Evolutionary conservation across 2,329 filamentous ascomycete species (phyloP), one percentile per base, ranked within the genome.

Genomic region (Aspergillus fructus): DNA sequence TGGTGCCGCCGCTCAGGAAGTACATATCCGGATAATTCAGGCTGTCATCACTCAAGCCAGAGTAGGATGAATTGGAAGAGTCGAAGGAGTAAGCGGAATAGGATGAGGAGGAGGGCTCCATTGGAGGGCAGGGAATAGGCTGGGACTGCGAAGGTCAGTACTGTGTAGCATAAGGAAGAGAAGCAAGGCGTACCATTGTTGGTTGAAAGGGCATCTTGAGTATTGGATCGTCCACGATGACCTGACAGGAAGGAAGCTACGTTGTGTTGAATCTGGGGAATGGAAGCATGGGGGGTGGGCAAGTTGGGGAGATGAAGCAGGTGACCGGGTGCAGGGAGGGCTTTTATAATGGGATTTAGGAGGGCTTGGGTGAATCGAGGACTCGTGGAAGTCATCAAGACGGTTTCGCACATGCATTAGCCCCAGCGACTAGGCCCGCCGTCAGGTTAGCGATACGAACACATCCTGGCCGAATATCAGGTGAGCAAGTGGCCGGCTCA

Each of bases 101-200:
- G 43, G 59, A 58, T 13, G 65, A 67, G 51, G 61, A 62, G 19
- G 65, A 62, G 30, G 48, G 59, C 47, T 68, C 63, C 63, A 68
- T 66, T 41, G 63, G 61, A 24, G 65, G 61, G 43, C 64, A 66
- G 53, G 56, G 53, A 37, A 53, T 46, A 27, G 50, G 57, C 17
- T 59, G 58, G 41, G 42, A 60, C 59, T 65, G 49, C n/a, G 43
- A 21, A 23, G 23, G n/a, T 19, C 9, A 19, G 24, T 34, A 17
- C 15, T 12, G 15, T 23, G 33, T 27, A 12, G 9, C 11, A 33
- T 43, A 49, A 19, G 21, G 17, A 33, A 17, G 21, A 48, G 17
- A n/a, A 19, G 37, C 11, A 15, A 17, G 34, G 8, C 13, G 23
- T 61, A 61, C 59, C 59, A 61, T 59, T 33, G 53, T 45, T 39